These are phyloP conservation scores for Mycosphaerella arachidis DNA, from an alignment of 2,329 filamentous ascomycete genomes.

Conservation along the genomic window DNA sequence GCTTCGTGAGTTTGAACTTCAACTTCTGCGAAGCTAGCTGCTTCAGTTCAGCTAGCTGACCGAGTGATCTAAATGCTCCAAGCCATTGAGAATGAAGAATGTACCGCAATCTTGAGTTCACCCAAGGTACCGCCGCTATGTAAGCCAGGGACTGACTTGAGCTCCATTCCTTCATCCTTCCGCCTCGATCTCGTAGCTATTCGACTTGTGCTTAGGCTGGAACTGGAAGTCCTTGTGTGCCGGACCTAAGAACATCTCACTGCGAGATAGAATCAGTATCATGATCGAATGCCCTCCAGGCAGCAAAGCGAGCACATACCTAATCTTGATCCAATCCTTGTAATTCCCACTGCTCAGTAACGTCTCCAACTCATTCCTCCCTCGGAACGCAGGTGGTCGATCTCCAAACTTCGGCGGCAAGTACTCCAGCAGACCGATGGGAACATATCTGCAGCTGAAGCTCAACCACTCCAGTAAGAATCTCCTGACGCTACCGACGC, in stretches of 20 bases:
- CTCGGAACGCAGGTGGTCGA: conserved; percentile 75
- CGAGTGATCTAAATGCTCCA: no score
- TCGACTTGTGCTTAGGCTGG: conserved; percentile 96
- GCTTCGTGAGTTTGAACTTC: no score
- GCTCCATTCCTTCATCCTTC: conserved; percentile 47
- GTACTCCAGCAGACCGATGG: conserved; percentile 80
- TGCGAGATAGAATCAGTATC: conserved; percentile 34
- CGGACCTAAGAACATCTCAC: conserved; percentile 96
- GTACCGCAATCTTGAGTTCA: no score
- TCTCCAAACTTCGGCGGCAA: conserved; percentile 87
- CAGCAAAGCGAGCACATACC: conserved; percentile 52
- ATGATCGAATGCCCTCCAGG: background rate
- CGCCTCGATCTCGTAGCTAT: conserved; percentile 77
- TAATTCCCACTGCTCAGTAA: conserved; percentile 86
- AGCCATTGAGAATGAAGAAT: no score
- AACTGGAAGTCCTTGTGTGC: conserved; percentile 89
- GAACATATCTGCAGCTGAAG: conserved; percentile 88
- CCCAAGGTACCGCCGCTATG: no score
- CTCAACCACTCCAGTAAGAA: conserved; percentile 96
- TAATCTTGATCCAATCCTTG: conserved; percentile 98
- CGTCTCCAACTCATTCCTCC: conserved; percentile 89
- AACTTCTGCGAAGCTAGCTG: no score
- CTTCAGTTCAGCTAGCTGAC: no score
- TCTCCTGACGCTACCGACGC: conserved; percentile 80
- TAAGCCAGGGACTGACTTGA: no score